phyloP scores from a whole-genome alignment of 2,329 filamentous ascomycete genomes.

The Hymenoscyphus occultus region DNA sequence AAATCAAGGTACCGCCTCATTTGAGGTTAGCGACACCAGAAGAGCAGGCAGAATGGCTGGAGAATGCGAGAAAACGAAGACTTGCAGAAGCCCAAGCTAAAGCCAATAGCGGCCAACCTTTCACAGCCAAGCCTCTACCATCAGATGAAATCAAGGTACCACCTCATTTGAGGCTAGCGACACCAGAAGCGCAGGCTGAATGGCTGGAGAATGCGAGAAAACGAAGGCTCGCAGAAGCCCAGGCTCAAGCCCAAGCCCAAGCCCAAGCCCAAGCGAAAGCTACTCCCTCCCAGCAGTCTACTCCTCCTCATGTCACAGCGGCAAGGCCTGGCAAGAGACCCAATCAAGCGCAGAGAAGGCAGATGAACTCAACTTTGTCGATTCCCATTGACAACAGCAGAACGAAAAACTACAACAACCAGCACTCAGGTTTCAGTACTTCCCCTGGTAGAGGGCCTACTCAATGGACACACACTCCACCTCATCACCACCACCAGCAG shows the following conservation, averaged over 20 bases:
- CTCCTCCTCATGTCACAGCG: neutral
- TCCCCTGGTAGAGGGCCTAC: constrained; percentile 23
- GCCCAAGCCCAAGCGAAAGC: neutral
- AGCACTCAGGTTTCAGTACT: constrained; percentile 30
- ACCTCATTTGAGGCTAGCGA: constrained; percentile 27
- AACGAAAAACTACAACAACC: constrained; percentile 38
- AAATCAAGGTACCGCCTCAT: constrained; percentile 24
- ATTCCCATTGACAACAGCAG: constrained; percentile 49
- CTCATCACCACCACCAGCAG: constrained; percentile 18
- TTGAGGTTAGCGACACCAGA: constrained; percentile 21
- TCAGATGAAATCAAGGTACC: constrained; percentile 16
- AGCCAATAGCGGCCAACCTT: neutral
- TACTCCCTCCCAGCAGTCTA: constrained; percentile 22
- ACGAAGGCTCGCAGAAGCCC: neutral
- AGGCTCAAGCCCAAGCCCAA: neutral
- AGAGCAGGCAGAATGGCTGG: constrained; percentile 27
- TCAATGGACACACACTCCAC: constrained; percentile 31
- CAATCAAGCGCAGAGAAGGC: constrained; percentile 62
- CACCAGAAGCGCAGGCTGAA: constrained; percentile 23
- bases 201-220: constrained; percentile 20
- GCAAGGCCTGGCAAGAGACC: constrained; percentile 43
- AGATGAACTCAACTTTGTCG: constrained; percentile 58
- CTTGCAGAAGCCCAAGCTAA: neutral
- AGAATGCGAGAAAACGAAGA: constrained; percentile 6
- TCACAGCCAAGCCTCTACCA: constrained; percentile 9